phyloP scores from a whole-genome alignment of 2,329 filamentous ascomycete genomes.

The Trichoderma asperellum region DNA sequence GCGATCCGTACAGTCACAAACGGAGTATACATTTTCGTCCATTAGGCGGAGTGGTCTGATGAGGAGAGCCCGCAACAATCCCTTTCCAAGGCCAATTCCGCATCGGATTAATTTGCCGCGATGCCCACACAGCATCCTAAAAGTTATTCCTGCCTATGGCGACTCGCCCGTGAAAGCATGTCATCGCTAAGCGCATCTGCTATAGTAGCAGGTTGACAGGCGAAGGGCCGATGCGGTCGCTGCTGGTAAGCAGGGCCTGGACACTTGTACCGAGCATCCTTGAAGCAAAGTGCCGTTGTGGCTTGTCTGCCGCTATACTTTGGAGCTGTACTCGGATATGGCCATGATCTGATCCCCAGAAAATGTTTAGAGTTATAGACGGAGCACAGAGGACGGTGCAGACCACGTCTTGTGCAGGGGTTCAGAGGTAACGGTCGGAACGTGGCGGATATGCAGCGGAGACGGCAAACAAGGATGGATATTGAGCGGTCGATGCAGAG shows the following conservation, averaged over 20 bases:
- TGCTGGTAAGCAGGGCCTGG: not conserved
- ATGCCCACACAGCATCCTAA: constrained; percentile 2
- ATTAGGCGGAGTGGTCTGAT: constrained; percentile 16
- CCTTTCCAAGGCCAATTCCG: not conserved
- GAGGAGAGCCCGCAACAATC: constrained; percentile 6
- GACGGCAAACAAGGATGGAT: constrained; percentile 38
- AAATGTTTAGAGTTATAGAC: constrained; percentile 15
- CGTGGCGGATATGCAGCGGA: constrained; percentile 33
- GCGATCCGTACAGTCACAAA: not conserved
- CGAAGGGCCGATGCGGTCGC: constrained; percentile 1
- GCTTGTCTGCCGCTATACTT: not conserved
- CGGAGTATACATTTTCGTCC: constrained; percentile 19
- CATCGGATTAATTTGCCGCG: constrained; percentile 1
- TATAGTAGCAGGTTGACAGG: not conserved
- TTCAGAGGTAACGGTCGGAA: constrained; percentile 29
- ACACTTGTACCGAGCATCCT: not conserved
- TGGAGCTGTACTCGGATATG: not conserved
- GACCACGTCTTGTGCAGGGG: constrained; percentile 6
- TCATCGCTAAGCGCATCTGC: constrained; percentile 4
- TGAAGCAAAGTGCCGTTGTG: not conserved
- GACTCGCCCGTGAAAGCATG: constrained; percentile 9
- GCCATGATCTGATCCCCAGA: not conserved
- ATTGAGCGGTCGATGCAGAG: constrained; percentile 36
- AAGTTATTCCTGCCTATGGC: not conserved
- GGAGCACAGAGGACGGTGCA: not conserved